Conservation (phyloP, 106 monocot genomes). For the Dendrobium chrysotoxum region DNA sequence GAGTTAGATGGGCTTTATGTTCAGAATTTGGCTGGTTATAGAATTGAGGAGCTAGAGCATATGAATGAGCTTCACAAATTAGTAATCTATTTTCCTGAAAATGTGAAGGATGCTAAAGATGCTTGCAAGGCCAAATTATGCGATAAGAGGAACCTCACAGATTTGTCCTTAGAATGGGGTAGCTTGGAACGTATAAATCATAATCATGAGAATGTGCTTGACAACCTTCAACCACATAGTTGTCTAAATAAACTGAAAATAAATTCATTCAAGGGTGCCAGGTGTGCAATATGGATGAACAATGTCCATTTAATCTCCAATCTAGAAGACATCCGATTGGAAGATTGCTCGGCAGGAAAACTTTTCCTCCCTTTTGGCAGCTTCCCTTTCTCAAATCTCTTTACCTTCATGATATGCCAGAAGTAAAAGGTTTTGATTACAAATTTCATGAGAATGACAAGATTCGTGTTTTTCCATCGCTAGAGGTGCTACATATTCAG, state of each 20-base stretch:
- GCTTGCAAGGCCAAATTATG: too few relatives aligned
- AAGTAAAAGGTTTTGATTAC: not conserved
- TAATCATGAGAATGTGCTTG: not conserved
- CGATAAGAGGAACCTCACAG: too few relatives aligned
- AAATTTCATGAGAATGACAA: not conserved
- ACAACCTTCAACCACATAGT: not conserved
- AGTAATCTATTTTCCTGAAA: not conserved
- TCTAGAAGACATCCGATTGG: not conserved
- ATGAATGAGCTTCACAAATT: not conserved
- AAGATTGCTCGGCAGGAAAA: not conserved
- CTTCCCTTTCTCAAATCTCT: slow-evolving; percentile 15
- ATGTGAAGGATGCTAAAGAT: not conserved
- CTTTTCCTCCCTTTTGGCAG: slow-evolving; percentile 11
- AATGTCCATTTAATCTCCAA: not conserved
- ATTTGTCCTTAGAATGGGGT: too few relatives aligned
- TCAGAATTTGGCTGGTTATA: not conserved
- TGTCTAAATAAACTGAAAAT: not conserved
- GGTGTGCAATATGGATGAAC: not conserved
- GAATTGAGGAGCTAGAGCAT: not conserved
- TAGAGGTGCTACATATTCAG: slow-evolving; percentile 10
- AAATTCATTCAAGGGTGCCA: not conserved
- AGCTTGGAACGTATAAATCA: too few relatives aligned
- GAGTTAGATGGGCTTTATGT: not conserved
- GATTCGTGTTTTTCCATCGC: not conserved
- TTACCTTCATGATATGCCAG: not conserved